Conservation (phyloP, 768 basidiomycete genomes). For the Agrocybe praecox region DNA sequence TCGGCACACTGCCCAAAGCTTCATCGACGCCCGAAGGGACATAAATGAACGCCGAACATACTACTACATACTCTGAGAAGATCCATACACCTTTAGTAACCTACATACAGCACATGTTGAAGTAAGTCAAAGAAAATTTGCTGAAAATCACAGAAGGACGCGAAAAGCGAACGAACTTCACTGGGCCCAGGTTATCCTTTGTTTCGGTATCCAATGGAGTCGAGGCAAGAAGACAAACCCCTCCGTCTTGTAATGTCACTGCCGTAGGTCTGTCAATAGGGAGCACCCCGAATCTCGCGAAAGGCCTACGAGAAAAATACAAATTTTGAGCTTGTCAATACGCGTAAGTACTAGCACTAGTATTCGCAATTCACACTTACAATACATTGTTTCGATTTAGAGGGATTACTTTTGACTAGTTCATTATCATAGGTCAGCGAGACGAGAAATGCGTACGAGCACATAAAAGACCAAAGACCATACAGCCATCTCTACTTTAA, state of each 20-base stretch:
- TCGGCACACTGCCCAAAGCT: neutral
- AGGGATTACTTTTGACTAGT: too few relatives aligned
- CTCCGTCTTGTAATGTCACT: slow-evolving; percentile 64
- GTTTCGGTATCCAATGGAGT: slow-evolving; percentile 71
- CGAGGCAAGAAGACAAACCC: slow-evolving; percentile 84
- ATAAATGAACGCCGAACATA: too few relatives aligned
- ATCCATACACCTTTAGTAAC: slow-evolving; percentile 60
- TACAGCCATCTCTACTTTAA: too few relatives aligned
- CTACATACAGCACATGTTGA: slow-evolving; percentile 30
- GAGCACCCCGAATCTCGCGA: slow-evolving; percentile 63
- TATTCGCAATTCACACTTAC: too few relatives aligned
- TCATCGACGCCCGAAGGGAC: too few relatives aligned
- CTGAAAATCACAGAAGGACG: neutral
- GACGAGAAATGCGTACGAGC: too few relatives aligned
- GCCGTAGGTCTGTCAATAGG: slow-evolving; percentile 86
- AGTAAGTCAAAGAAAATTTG: too few relatives aligned
- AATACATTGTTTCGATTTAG: too few relatives aligned
- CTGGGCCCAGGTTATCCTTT: slow-evolving; percentile 66
- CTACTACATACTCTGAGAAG: slow-evolving; percentile 65
- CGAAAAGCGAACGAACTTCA: slow-evolving; percentile 48
- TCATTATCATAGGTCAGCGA: too few relatives aligned
- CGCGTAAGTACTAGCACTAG: too few relatives aligned
- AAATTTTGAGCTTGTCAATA: too few relatives aligned
- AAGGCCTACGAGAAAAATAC: slow-evolving; percentile 51
- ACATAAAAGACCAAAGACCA: too few relatives aligned